These are phyloP conservation scores for Melanopsichium pennsylvanicum DNA, from an alignment of 1,284 basidiomycete species.

Conservation along the genomic window DNA sequence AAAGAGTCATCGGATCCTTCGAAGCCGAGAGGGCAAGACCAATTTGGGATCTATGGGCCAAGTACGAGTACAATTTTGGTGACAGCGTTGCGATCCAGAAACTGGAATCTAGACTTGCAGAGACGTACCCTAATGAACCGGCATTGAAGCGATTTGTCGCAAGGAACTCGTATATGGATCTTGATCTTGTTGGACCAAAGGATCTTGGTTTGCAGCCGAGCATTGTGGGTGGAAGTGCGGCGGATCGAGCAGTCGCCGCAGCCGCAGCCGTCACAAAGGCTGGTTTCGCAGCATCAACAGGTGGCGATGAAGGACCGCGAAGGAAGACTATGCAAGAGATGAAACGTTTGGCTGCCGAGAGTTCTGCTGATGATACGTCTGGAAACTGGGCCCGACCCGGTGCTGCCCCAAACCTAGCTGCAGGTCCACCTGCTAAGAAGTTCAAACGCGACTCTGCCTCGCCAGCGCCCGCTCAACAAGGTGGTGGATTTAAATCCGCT, in stretches of 20 bases:
- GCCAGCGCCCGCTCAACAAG: constrained; percentile 61
- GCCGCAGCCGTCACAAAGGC: constrained; percentile 19
- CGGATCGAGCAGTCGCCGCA: constrained; percentile 43
- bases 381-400: constrained; percentile 36
- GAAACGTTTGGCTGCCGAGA: constrained; percentile 48
- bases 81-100: constrained; percentile 88
- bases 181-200: constrained; percentile 85
- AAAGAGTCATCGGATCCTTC: constrained; percentile 82
- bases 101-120: constrained; percentile 84
- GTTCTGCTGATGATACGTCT: constrained; percentile 64
- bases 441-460: constrained; percentile 67
- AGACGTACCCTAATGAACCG: constrained; percentile 85
- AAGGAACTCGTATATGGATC: constrained; percentile 83
- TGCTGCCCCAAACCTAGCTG: constrained; percentile 55
- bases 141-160: constrained; percentile 90
- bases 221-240: constrained; percentile 31
- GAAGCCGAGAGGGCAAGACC: constrained; percentile 80
- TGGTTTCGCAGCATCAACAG: neutral
- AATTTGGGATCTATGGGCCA: constrained; percentile 94
- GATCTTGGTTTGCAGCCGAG: constrained; percentile 77
- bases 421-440: constrained; percentile 24
- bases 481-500: neutral
- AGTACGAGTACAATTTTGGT: constrained; percentile 93
- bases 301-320: constrained; percentile 42
- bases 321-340: constrained; percentile 55